Evolutionary conservation across 176 grass and related monocot genomes (phyloP).

Genomic region (Stipa capillata): DNA sequence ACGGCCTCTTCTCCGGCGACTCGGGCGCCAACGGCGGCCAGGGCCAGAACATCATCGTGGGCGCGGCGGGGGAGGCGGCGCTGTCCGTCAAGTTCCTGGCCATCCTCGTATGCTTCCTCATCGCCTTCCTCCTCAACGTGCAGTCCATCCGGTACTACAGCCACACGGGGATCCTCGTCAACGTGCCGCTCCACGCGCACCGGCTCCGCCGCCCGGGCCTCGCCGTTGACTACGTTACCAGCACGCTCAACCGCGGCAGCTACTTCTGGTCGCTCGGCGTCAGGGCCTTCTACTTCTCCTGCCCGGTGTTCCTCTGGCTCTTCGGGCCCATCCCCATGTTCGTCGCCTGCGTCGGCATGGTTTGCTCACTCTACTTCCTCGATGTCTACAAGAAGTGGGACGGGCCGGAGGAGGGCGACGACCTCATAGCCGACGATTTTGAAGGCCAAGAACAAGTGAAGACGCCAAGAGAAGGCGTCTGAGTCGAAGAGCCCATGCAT

Average conservation of each 20-base stretch:
- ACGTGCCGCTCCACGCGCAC: constrained; percentile 36
- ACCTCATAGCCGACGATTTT: background rate
- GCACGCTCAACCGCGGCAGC: constrained; percentile 36
- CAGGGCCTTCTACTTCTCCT: constrained; percentile 60
- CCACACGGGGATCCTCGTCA: constrained; percentile 57
- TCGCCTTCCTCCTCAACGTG: constrained; percentile 85
- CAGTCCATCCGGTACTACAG: constrained; percentile 86
- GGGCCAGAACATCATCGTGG: background rate
- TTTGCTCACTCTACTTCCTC: constrained; percentile 36
- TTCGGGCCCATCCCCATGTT: constrained; percentile 54
- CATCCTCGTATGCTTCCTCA: constrained; percentile 69
- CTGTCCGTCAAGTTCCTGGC: constrained; percentile 55
- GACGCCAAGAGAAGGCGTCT: too few species aligned
- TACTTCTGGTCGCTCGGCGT: constrained; percentile 64
- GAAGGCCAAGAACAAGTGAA: too few species aligned
- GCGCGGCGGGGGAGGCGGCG: background rate
- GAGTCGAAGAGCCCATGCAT: too few species aligned
- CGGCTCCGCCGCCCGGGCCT: background rate
- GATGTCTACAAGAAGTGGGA: constrained; percentile 32
- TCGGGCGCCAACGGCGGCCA: background rate
- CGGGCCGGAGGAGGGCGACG: background rate
- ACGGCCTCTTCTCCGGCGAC: background rate
- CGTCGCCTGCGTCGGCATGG: constrained; percentile 22
- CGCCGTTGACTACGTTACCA: constrained; percentile 41
- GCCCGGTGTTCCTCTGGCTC: constrained; percentile 61